phyloP scores from a whole-genome alignment of 371 early-diverging fungal genomes.

The Basidiobolus meristosporus region DNA sequence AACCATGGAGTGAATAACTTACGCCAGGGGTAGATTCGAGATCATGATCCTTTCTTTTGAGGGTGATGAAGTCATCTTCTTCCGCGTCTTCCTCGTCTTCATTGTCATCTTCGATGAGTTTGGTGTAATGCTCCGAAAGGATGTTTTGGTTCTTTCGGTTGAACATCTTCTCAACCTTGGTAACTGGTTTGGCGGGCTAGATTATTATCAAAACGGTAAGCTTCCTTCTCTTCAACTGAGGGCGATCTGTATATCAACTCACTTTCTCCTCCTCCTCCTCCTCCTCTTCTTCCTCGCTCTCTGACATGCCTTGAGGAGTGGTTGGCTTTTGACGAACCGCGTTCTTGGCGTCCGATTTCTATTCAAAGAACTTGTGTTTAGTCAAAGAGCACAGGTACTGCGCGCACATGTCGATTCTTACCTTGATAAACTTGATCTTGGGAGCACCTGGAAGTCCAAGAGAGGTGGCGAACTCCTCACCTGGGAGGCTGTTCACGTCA shows the following conservation, averaged over 20 bases:
- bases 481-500: slow-evolving; percentile 64
- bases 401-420: no score
- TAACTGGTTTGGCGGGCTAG: slow-evolving; percentile 18
- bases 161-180: slow-evolving; percentile 82
- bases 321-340: slow-evolving; percentile 20
- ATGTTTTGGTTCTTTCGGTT: slow-evolving; percentile 78
- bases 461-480: slow-evolving; percentile 69
- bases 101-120: slow-evolving; percentile 44
- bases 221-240: slow-evolving; percentile 7
- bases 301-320: slow-evolving; percentile 9
- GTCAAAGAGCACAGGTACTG: no score
- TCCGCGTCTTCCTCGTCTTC: slow-evolving; percentile 17
- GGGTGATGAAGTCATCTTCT: slow-evolving; percentile 57
- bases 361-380: not conserved
- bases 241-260: slow-evolving; percentile 3
- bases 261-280: slow-evolving; percentile 10
- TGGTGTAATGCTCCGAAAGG: slow-evolving; percentile 77
- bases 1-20: not conserved
- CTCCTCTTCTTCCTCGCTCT: slow-evolving; percentile 10
- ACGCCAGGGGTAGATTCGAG: slow-evolving; percentile 13
- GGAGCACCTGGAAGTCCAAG: slow-evolving; percentile 90
- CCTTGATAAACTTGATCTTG: slow-evolving; percentile 71
- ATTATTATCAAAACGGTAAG: not conserved
- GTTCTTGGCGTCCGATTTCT: slow-evolving; percentile 33
- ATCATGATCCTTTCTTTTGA: slow-evolving; percentile 55